These are phyloP conservation scores for Clarireedia paspali DNA, from an alignment of 2,329 filamentous ascomycete species.

Conservation along the genomic window DNA sequence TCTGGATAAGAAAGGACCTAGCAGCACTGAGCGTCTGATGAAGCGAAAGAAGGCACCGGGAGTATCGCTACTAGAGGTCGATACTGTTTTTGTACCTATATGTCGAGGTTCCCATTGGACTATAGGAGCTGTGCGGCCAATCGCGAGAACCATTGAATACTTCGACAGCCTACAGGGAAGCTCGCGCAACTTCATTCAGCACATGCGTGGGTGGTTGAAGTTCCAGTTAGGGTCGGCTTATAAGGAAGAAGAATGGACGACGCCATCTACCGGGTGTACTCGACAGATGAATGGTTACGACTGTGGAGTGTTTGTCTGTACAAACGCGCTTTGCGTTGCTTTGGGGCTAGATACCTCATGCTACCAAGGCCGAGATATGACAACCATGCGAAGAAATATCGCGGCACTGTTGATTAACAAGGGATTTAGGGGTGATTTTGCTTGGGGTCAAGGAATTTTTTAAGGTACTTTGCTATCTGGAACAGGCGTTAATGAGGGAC, in stretches of 20 bases:
- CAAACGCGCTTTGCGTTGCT: constrained; percentile 58
- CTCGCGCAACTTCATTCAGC: constrained; percentile 32
- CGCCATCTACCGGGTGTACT: constrained; percentile 41
- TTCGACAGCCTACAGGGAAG: constrained; percentile 56
- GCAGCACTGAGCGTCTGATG: constrained; percentile 45
- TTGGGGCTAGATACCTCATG: constrained; percentile 33
- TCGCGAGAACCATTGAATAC: constrained; percentile 53
- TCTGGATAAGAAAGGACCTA: constrained; percentile 40
- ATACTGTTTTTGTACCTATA: constrained; percentile 64
- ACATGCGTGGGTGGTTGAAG: constrained; percentile 47
- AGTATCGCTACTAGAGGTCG: constrained; percentile 55
- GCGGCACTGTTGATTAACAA: constrained; percentile 59
- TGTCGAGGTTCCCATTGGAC: constrained; percentile 63
- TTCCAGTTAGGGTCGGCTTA: constrained; percentile 50
- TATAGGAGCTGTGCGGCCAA: constrained; percentile 57
- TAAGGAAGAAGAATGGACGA: constrained; percentile 50
- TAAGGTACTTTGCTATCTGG: constrained; percentile 9
- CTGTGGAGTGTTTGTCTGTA: constrained; percentile 70
- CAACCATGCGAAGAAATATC: constrained; percentile 51
- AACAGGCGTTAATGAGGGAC: constrained; percentile 15
- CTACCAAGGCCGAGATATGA: constrained; percentile 48
- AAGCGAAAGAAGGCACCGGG: constrained; percentile 49
- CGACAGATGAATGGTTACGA: constrained; percentile 61
- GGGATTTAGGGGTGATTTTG: constrained; percentile 56
- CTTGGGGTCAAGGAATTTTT: constrained; percentile 19